Evolutionary conservation across 2,329 filamentous ascomycete species (phyloP).

Genomic region (Xylaria arbuscula): DNA sequence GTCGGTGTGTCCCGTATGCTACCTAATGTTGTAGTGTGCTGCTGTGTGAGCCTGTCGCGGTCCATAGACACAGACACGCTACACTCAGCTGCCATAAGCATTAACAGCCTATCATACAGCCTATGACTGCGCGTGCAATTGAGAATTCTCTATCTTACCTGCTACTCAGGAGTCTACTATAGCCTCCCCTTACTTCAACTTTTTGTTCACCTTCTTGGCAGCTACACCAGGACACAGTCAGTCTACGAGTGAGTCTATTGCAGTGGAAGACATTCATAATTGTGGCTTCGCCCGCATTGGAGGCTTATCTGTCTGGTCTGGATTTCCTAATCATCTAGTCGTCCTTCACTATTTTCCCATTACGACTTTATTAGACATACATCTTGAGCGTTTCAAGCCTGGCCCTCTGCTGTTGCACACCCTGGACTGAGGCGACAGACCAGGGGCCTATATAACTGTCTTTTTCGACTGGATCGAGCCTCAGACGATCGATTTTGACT

Average conservation of each 20-base stretch:
- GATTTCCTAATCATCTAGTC: constrained; percentile 12
- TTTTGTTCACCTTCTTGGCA: constrained; percentile 15
- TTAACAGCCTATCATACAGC: constrained; percentile 22
- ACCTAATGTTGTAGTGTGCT: constrained; percentile 14
- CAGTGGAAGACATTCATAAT: constrained; percentile 10
- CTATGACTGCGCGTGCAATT: constrained; percentile 26
- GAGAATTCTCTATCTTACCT: constrained; percentile 26
- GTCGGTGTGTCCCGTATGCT: constrained; percentile 34
- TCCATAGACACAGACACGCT: constrained; percentile 26
- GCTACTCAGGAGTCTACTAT: constrained; percentile 17
- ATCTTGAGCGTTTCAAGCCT: not conserved
- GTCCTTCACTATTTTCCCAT: constrained; percentile 5
- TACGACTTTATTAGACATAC: not conserved
- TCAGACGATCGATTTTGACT: constrained; percentile 23
- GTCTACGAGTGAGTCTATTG: constrained; percentile 15
- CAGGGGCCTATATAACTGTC: constrained; percentile 7
- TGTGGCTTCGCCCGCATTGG: not conserved
- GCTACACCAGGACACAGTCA: constrained; percentile 10
- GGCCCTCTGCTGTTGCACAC: constrained; percentile 12
- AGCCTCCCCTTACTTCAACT: constrained; percentile 7
- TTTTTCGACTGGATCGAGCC: not conserved
- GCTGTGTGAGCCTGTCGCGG: constrained; percentile 17
- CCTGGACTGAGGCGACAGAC: constrained; percentile 9
- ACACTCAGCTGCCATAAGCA: constrained; percentile 8
- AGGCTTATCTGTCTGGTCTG: constrained; percentile 11